phyloP scores from a whole-genome alignment of 2,329 filamentous ascomycete genomes.

The Colletotrichum horii region DNA sequence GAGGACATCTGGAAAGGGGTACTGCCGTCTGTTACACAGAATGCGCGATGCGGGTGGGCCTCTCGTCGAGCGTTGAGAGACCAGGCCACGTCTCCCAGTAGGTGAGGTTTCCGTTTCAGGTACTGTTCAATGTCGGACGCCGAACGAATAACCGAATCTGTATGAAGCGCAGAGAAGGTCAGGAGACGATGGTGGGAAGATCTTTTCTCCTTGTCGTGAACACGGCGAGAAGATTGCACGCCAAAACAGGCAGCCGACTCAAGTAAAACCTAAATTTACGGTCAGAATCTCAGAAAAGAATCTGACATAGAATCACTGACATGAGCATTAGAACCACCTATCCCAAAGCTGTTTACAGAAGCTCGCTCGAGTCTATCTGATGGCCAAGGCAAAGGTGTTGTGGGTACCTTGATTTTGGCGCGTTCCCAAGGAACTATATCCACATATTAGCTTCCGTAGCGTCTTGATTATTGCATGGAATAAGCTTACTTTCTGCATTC shows the following conservation, averaged over 20 bases:
- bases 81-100: slow-evolving; percentile 20
- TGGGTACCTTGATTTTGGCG: slow-evolving; percentile 33
- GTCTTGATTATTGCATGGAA: too few species aligned
- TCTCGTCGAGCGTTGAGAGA: slow-evolving; percentile 23
- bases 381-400: slow-evolving; percentile 35
- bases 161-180: neutral
- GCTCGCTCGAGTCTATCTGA: slow-evolving; percentile 25
- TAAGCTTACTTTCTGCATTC: slow-evolving; percentile 27
- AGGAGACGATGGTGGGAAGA: neutral
- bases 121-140: neutral
- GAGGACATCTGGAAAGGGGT: slow-evolving; percentile 11
- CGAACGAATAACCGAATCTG: neutral
- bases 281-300: neutral
- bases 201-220: neutral
- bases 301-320: neutral
- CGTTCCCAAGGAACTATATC: slow-evolving; percentile 23
- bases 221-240: neutral
- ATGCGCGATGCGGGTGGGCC: slow-evolving; percentile 18
- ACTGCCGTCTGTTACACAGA: slow-evolving; percentile 7
- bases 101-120: neutral
- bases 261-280: neutral
- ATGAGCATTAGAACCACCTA: slow-evolving; percentile 42
- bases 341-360: slow-evolving; percentile 36
- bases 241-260: slow-evolving; percentile 9
- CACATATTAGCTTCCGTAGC: neutral